phyloP scores from a whole-genome alignment of 2,329 filamentous ascomycete species.

The Talaromyces albobiverticillius region DNA sequence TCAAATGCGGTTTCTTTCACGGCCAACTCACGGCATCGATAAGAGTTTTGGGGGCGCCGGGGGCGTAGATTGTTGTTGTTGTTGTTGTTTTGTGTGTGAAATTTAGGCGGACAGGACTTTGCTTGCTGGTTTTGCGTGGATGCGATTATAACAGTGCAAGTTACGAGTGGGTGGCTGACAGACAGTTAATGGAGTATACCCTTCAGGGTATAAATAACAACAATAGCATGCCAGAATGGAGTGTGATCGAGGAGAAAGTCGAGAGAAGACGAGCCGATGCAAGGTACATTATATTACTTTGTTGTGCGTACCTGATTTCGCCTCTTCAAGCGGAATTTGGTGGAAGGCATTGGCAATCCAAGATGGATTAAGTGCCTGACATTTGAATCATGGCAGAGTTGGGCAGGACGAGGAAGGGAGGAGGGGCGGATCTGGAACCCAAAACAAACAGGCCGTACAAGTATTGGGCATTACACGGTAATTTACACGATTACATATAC shows the following conservation, averaged over 20 bases:
- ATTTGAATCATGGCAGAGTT: slow-evolving; percentile 10
- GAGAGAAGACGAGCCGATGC: slow-evolving; percentile 5
- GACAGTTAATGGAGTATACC: slow-evolving; percentile 2
- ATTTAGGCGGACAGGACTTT: no score
- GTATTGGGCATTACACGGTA: neutral
- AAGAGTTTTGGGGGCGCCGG: neutral
- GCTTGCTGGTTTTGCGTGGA: neutral
- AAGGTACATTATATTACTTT: slow-evolving; percentile 15
- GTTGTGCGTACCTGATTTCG: slow-evolving; percentile 9
- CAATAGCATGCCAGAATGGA: neutral
- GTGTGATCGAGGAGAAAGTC: neutral
- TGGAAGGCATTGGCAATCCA: slow-evolving; percentile 7
- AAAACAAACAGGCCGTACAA: slow-evolving; percentile 6
- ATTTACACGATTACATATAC: no score
- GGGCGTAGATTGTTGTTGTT: neutral
- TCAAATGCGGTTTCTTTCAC: slow-evolving; percentile 7
- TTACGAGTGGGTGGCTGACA: neutral
- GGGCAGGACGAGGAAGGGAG: slow-evolving; percentile 3
- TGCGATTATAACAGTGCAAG: neutral
- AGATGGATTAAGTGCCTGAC: slow-evolving; percentile 3
- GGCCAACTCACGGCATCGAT: slow-evolving; percentile 15
- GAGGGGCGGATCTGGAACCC: slow-evolving; percentile 14
- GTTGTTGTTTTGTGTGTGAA: neutral
- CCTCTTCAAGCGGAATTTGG: neutral
- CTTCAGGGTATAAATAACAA: neutral